Base-by-base conservation (phyloP, 1,284 basidiomycete genomes). In the Sphaerobolus stellatus region DNA sequence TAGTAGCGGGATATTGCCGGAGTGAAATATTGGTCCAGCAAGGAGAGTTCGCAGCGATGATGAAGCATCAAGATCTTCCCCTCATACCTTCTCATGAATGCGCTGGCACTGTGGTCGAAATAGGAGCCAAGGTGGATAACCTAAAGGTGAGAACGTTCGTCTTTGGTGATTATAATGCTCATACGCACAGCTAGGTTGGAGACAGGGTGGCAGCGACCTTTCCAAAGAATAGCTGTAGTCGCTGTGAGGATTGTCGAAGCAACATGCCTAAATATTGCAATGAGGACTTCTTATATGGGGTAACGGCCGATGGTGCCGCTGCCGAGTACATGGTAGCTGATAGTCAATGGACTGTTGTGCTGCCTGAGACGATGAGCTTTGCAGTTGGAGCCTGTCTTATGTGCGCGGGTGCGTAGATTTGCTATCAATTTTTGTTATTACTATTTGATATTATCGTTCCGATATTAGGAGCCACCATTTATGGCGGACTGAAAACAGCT, bases 281-380 rank as follows among this genome's bases (percentile, higher is more conserved):
- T 27, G 8, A 36, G 9, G 29, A n/a, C 7, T 14, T 14, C 16
- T 51, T 56, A 29, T 44, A 30, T 6, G 54, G 52, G 1, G 40
- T 57, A 16, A 46, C 54, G 7, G 24, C 22, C 16, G 48, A 56
- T 45, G 69, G 71, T 29, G 61, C 69, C 11, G 72, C 65, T 50
- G 65, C 70, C 11, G 69, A 72, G 56, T 72, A 72, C 49, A 30
- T 64, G 22, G 50, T 66, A 9, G 57, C 62, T 9, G 52, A 58
- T 28, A 59, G 64, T 7, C 52, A 61, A 27, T 52, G 65, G 7
- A 54, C 64, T 16, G 62, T 71, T 44, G 43, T 59, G 2, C 47
- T 72, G 11, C 68, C 69, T 1, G 65, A 68, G 44, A 56, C 48
- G 9, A 56, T 66, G 48, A 55, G 68, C 13, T 68, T 70, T 52